phyloP scores from a whole-genome alignment of 352 stramenopile genomes.

The Phytophthora quininea region DNA sequence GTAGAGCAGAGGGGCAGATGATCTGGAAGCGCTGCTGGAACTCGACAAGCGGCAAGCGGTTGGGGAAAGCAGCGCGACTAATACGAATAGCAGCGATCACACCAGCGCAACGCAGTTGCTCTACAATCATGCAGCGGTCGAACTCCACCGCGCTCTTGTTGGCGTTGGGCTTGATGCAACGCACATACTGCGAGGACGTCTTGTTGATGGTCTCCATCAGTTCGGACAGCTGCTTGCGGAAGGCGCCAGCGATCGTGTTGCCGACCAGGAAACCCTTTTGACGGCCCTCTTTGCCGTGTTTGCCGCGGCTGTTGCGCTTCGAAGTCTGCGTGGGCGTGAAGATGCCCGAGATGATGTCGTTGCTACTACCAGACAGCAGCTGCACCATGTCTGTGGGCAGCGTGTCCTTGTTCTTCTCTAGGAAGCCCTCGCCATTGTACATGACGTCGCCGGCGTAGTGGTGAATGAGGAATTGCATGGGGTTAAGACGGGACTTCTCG shows the following conservation, averaged over 20 bases:
- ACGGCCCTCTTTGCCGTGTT: conserved; percentile 52
- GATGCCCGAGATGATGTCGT: conserved; percentile 68
- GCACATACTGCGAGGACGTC: conserved; percentile 89
- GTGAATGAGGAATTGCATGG: conserved; percentile 78
- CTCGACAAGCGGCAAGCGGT: conserved; percentile 90
- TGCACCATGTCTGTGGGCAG: conserved; percentile 81
- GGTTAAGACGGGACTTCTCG: conserved; percentile 87
- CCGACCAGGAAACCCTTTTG: conserved; percentile 84
- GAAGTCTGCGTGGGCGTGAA: conserved; percentile 50
- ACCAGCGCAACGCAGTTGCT: conserved; percentile 89
- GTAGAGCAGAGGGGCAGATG: conserved; percentile 75
- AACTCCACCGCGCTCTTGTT: conserved; percentile 86
- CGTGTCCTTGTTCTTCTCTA: conserved; percentile 91
- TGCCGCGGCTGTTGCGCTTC: conserved; percentile 48
- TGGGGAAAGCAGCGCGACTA: conserved; percentile 87
- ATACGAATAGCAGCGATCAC: conserved; percentile 92
- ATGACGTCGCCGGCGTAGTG: conserved; percentile 87
- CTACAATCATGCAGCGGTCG: conserved; percentile 88
- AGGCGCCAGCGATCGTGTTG: conserved; percentile 84
- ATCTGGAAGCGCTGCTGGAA: conserved; percentile 87
- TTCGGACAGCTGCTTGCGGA: conserved; percentile 85
- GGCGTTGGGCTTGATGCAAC: conserved; percentile 92
- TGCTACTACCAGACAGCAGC: conserved; percentile 67
- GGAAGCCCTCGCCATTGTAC: conserved; percentile 77
- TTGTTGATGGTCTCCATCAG: conserved; percentile 90